Percentiles rank a stretch among this genome's conserved stretches.
Conservation (phyloP, 768 basidiomycete species). For the Scleroderma citrinum region DNA sequence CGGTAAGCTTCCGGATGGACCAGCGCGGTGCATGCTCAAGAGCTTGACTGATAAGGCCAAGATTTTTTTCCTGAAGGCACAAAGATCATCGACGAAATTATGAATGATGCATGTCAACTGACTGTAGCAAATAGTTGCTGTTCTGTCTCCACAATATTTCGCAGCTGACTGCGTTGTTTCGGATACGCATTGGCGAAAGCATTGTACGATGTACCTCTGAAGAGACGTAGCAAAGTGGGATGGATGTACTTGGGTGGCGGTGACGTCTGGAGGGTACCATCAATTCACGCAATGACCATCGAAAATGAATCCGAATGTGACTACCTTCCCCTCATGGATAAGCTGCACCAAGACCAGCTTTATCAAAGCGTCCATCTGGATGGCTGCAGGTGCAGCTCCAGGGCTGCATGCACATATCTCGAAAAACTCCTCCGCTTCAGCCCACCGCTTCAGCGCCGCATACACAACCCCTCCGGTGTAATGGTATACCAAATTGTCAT, state of each 20-base stretch:
- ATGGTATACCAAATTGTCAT: constrained; percentile 81
- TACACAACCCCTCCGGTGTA: constrained; percentile 73
- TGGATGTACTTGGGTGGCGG: constrained; percentile 74
- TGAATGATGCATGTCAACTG: constrained; percentile 6
- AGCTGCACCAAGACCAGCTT: constrained; percentile 76
- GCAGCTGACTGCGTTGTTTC: constrained; percentile 40
- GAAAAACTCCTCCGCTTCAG: constrained; percentile 68
- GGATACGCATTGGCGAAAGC: constrained; percentile 65
- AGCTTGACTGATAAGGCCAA: constrained; percentile 64
- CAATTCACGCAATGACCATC: not conserved
- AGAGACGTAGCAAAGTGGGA: constrained; percentile 45
- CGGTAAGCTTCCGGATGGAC: constrained; percentile 72
- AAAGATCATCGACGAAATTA: too few relatives aligned
- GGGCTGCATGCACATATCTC: constrained; percentile 72
- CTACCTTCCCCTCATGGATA: constrained; percentile 70
- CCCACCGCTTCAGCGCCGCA: constrained; percentile 57
- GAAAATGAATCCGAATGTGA: not conserved
- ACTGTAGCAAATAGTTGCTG: constrained; percentile 46
- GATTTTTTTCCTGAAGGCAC: constrained; percentile 69
- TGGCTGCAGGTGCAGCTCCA: constrained; percentile 49
- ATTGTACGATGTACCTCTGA: constrained; percentile 65
- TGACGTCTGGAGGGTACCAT: constrained; percentile 17
- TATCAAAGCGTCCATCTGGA: constrained; percentile 86
- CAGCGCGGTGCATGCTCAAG: constrained; percentile 70
- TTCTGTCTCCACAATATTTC: constrained; percentile 50